Evolutionary conservation across 2,329 filamentous ascomycete species (phyloP).

Genomic region (Botryotinia calthae): DNA sequence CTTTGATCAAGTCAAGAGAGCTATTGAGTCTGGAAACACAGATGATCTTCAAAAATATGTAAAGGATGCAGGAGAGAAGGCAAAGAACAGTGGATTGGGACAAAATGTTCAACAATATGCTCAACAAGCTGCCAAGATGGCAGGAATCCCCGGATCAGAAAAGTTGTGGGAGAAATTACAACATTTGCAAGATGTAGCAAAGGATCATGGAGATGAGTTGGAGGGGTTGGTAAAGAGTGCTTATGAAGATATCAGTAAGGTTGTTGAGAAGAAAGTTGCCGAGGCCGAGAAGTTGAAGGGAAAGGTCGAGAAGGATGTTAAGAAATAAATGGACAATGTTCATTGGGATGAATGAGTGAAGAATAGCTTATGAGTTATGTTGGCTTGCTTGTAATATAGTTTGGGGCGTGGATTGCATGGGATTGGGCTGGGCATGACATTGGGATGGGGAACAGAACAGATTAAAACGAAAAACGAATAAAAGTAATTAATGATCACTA

Average conservation of each 20-base stretch:
- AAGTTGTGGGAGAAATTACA: conserved; percentile 65
- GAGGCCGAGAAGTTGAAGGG: conserved; percentile 58
- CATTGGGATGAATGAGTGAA: too few relatives aligned
- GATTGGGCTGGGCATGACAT: neutral
- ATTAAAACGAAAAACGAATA: neutral
- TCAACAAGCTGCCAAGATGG: conserved; percentile 62
- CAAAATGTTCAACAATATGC: conserved; percentile 40
- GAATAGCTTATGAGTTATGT: neutral
- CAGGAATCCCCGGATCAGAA: conserved; percentile 54
- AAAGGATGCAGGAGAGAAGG: conserved; percentile 56
- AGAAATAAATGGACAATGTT: conserved; percentile 17
- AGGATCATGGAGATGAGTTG: conserved; percentile 67
- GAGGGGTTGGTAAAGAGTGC: conserved; percentile 68
- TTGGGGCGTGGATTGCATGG: neutral
- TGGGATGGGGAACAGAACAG: neutral
- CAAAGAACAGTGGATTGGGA: conserved; percentile 48
- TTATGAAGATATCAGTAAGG: conserved; percentile 61
- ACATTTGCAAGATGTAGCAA: conserved; percentile 61
- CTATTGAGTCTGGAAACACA: conserved; percentile 59
- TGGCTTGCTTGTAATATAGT: neutral
- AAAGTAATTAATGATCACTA: neutral
- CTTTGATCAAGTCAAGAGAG: conserved; percentile 59
- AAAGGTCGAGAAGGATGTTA: conserved; percentile 42
- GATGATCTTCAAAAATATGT: conserved; percentile 60
- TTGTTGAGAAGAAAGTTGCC: conserved; percentile 58